Evolutionary conservation across 306 rosid genomes (phyloP).

Genomic region (Cucurbita argyrosperma): DNA sequence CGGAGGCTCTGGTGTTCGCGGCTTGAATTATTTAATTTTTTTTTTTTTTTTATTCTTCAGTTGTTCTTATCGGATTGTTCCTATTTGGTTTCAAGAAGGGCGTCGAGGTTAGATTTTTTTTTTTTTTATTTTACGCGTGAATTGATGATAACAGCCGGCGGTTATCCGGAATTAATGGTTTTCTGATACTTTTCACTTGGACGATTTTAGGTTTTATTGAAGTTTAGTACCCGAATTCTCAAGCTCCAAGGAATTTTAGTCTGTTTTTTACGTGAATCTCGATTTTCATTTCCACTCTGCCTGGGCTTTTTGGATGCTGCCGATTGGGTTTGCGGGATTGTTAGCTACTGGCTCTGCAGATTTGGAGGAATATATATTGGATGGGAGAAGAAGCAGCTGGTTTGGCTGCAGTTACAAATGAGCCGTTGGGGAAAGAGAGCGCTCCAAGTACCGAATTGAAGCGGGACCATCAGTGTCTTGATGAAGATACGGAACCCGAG

Average conservation of each 20-base stretch:
- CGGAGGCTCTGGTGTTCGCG: background rate
- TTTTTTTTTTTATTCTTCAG: background rate
- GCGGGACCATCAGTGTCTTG: constrained; percentile 41
- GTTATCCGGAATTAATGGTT: background rate
- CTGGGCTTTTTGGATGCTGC: constrained; percentile 35
- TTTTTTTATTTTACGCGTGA: background rate
- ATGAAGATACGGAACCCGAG: constrained; percentile 24
- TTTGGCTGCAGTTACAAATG: constrained; percentile 27
- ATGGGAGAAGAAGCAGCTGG: constrained; percentile 70
- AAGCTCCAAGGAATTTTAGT: background rate
- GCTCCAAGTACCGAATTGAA: constrained; percentile 39
- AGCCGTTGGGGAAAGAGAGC: constrained; percentile 27
- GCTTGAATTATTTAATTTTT: background rate
- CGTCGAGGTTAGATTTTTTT: constrained; percentile 16
- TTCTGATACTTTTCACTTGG: background rate
- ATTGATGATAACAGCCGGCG: background rate
- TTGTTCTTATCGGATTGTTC: background rate
- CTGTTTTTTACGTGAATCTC: background rate
- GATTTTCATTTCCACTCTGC: background rate
- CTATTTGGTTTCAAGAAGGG: background rate
- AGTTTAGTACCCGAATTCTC: background rate
- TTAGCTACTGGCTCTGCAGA: constrained; percentile 11
- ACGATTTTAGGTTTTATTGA: background rate
- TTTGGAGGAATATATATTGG: constrained; percentile 17
- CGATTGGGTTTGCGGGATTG: constrained; percentile 11